Base-by-base conservation (phyloP, 164 flowering plant species). In the Warburgia ugandensis region DNA sequence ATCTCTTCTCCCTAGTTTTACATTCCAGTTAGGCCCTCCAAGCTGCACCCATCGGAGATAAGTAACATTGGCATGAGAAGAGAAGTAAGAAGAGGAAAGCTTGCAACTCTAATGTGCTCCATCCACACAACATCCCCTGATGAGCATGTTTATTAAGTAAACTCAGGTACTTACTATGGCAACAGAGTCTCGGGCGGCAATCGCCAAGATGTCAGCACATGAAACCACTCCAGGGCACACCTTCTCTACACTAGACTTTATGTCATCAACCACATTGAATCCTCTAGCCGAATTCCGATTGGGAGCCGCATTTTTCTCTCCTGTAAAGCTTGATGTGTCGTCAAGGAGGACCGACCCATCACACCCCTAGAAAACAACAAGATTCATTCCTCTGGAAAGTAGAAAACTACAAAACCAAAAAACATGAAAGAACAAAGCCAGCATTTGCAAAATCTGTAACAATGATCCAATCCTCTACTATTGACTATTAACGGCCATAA, bases 131-230 rank as follows among this genome's bases (percentile, higher is more conserved):
- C n/a, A n/a, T n/a, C n/a, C n/a, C n/a, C n/a, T n/a, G n/a, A n/a
- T n/a, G n/a, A n/a, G n/a, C n/a, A n/a, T n/a, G n/a, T n/a, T n/a
- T n/a, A n/a, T n/a, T n/a, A n/a, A n/a, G n/a, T n/a, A n/a, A n/a
- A n/a, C n/a, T n/a, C n/a, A n/a, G n/a, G 12, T 23, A 22, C 29
- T 20, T 42, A 54, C 57, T 16, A 48, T 39, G 1, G 42, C 57
- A 20, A 54, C 57, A 16, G 57, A 29, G 42, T 54, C 57, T 20
- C 57, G 48, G 23, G 57, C 57, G 11, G 57, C 48, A 42, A 54
- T 38, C 1, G 57, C 57, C 9, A 54, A 9, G 25, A 54, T 54
- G 16, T 54, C 57, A 0, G 57, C 57, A n/a, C 57, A 54, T 4
- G 57, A 54, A 4, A 54, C 57, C 13, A 54, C 57, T 1, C 37